Base-by-base conservation (phyloP, 495 filamentous ascomycete genomes). In the Evernia prunastri region DNA sequence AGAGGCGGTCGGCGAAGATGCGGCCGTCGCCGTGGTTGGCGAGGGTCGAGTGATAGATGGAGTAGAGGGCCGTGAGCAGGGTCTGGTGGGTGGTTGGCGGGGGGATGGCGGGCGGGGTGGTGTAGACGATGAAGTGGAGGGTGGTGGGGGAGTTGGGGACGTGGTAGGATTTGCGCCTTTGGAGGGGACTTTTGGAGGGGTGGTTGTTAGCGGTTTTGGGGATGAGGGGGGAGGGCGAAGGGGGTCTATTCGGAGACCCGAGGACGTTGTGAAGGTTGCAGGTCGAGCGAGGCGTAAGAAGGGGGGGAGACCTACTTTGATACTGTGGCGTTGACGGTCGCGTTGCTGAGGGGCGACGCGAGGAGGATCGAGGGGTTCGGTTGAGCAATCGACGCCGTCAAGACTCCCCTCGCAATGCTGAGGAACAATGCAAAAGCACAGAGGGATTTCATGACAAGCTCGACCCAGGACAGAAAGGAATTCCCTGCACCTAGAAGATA, bases 91-190 rank as follows among this genome's bases (percentile, higher is more conserved):
- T 42, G 36, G 33, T 5, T 13, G 61, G 2, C 4, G 61, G 23
- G 20, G 12, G 1, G 11, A 63, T 20, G 7, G 27, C 13, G 4
- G 37, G 17, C 8, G 61, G 15, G 2, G 49, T 10, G 1, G 27
- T 5, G 39, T 63, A 63, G 10, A 23, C 25, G 61, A n/a, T 13
- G 45, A 63, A 63, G 35, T 8, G 0, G 27, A 63, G 61, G 25
- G 61, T 63, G 11, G 29, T 45, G 0, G 51, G 36, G 15, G 61
- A 56, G 12, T 36, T 27, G 29, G 51, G 61, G 27, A 63, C 29
- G n/a, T 42, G 61, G 25, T 57, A 63, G 17, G 27, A 10, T 25
- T 45, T 63, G 10, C 51, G 37, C 1, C 27, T 31, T 36, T 40
- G 53, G 9, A 43, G n/a, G 25, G 18, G 17, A 17, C 61, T 57